These are phyloP conservation scores for Fragaria ananassa DNA, from an alignment of 306 rosid species.

Conservation along the genomic window DNA sequence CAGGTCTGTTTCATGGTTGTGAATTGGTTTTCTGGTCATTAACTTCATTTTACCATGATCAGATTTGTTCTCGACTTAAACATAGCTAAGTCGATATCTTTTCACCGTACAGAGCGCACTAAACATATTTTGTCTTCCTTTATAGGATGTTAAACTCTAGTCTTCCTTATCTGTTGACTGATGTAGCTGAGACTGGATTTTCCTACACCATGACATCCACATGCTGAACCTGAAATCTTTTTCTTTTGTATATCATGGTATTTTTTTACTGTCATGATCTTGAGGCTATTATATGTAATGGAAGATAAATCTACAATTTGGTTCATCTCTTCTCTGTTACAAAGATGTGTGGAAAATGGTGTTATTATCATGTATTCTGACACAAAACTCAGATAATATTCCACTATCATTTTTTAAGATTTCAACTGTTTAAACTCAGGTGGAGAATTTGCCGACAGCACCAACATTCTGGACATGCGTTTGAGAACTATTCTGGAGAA, in stretches of 20 bases:
- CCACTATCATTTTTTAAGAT: conserved; percentile 16
- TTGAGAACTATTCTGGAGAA: conserved; percentile 74
- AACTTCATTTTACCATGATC: not conserved
- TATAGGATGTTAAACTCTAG: not conserved
- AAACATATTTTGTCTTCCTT: not conserved
- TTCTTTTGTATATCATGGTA: not conserved
- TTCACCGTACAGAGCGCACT: not conserved
- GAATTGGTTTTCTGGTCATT: not conserved
- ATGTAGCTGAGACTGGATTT: not conserved
- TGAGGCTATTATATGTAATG: not conserved
- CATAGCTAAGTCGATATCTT: not conserved
- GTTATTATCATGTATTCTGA: conserved; percentile 6
- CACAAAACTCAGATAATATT: not conserved
- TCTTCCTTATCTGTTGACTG: not conserved
- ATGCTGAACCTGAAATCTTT: not conserved
- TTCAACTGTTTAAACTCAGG: conserved; percentile 43
- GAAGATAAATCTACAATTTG: not conserved
- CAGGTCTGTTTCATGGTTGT: not conserved
- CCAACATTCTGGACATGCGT: conserved; percentile 51
- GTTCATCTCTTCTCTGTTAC: not conserved
- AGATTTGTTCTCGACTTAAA: not conserved
- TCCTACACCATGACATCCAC: not conserved
- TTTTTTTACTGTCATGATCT: not conserved
- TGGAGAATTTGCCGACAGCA: conserved; percentile 30
- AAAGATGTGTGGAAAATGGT: not conserved